These are phyloP conservation scores for Pseudocercospora fijiensis DNA, from an alignment of 2,329 filamentous ascomycete genomes.

Conservation along the genomic window DNA sequence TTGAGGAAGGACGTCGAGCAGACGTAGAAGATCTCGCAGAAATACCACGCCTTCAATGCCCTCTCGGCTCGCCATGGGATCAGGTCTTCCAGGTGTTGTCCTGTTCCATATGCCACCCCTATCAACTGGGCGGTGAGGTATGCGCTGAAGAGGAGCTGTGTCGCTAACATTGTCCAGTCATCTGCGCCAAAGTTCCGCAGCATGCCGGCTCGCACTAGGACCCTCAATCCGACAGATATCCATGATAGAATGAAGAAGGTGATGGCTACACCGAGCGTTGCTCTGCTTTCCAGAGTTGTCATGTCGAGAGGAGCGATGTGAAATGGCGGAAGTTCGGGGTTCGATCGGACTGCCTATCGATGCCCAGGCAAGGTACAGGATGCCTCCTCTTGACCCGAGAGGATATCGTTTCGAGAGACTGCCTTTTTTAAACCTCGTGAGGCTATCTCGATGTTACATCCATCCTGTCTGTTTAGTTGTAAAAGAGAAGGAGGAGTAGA, in stretches of 20 bases:
- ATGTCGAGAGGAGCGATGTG: not conserved
- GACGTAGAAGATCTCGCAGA: slow-evolving; percentile 58
- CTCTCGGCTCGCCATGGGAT: slow-evolving; percentile 22
- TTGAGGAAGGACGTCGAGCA: slow-evolving; percentile 51
- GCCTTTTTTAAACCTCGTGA: not conserved
- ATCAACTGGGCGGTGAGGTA: slow-evolving; percentile 44
- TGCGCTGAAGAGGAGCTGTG: slow-evolving; percentile 41
- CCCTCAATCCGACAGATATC: slow-evolving; percentile 40
- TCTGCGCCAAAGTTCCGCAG: slow-evolving; percentile 43
- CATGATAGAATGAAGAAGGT: slow-evolving; percentile 44
- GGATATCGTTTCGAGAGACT: not conserved
- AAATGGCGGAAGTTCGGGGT: not conserved
- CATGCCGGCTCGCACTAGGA: slow-evolving; percentile 42
- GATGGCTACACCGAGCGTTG: slow-evolving; percentile 26
- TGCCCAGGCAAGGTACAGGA: not conserved
- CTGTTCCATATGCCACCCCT: slow-evolving; percentile 43
- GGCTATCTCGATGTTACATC: not conserved
- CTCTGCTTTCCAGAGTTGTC: slow-evolving; percentile 17
- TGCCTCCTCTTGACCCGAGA: not conserved
- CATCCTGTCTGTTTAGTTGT: not conserved
- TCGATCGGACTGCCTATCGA: not conserved
- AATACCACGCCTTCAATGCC: slow-evolving; percentile 50
- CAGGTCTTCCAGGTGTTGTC: slow-evolving; percentile 40
- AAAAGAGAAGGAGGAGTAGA: not conserved
- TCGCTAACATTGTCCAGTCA: slow-evolving; percentile 45